Evolutionary conservation across 768 basidiomycete genomes (phyloP), one percentile per base, ranked within the genome.

Genomic region (Saitozyma podzolica): DNA sequence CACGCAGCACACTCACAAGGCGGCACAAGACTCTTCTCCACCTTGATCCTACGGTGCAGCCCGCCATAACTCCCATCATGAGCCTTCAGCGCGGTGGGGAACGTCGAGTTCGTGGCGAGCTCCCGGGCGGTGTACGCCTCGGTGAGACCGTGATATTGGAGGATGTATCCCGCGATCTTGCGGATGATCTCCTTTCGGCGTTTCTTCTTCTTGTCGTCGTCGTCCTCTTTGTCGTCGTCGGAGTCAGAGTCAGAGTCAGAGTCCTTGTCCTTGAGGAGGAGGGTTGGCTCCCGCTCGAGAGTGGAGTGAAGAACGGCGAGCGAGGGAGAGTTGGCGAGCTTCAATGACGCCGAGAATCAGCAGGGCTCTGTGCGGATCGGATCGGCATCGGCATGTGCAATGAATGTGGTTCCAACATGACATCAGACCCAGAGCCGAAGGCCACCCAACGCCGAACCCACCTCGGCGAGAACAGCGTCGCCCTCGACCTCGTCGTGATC

Each of bases 141-240:
- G 37, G 84, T 83, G 9, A 89, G 76, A 50, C 84, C 83, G 72
- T 86, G 86, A 75, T 87, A 89, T 19, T 82, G 80, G 17, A 87
- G 76, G 40, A 88, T 82, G 48, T 83, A 83, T 14, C 80, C 82
- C 39, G 87, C 68, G 62, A 88, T 82, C 56, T 81, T 80, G 66
- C 85, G 85, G 70, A 89, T 76, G 51, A 84, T 82, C 72, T 86
- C 84, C 66, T 84, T 86, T 55, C 69, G 65, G 50, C 66, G 81
- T 65, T 73, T 73, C 68, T 70, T 85, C 80, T 60, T 76, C 63
- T 72, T 78, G 61, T 70, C 70, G 40, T 79, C 72, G 47, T 77
- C 67, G 54, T 72, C 75, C 41, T 68, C 71, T 39, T 61, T 60
- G 43, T 68, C 63, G 56, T 61, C 61, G 17, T 55, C 51, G 54